phyloP scores from a whole-genome alignment of 2,329 filamentous ascomycete species.

The Hypoxylon sp. region DNA sequence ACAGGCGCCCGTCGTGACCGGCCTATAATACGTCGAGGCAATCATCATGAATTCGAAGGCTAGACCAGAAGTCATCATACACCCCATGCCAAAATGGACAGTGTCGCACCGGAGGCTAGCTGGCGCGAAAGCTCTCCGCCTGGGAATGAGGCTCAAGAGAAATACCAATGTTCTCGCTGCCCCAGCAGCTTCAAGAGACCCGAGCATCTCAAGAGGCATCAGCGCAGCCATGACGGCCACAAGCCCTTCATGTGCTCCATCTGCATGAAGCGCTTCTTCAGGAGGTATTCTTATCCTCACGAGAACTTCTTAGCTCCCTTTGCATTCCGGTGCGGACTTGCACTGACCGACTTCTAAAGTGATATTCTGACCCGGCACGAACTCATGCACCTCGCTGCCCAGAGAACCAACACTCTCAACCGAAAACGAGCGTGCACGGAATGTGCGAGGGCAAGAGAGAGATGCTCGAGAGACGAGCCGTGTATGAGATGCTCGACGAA shows the following conservation, averaged over 20 bases:
- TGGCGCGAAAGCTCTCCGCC: constrained; percentile 35
- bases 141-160: constrained; percentile 35
- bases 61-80: constrained; percentile 24
- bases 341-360: constrained; percentile 40
- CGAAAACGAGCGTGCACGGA: constrained; percentile 48
- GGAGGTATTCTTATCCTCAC: constrained; percentile 43
- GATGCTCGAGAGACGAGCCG: constrained; percentile 48
- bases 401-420: constrained; percentile 35
- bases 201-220: constrained; percentile 50
- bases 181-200: constrained; percentile 48
- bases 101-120: constrained; percentile 21
- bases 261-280: constrained; percentile 49
- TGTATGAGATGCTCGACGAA: constrained; percentile 46
- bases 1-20: constrained; percentile 30
- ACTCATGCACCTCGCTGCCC: constrained; percentile 41
- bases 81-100: constrained; percentile 30
- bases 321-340: constrained; percentile 7
- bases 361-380: constrained; percentile 46
- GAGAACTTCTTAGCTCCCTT: not conserved
- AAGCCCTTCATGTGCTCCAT: constrained; percentile 46
- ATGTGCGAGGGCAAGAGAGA: constrained; percentile 47
- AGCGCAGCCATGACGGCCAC: constrained; percentile 46
- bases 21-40: constrained; percentile 28
- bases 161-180: constrained; percentile 48
- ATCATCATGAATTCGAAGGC: constrained; percentile 27